A percentile compares a stretch with the other conserved stretches of the same genome.
Conservation (phyloP, 768 basidiomycete species). For the Scleroderma bovista region DNA sequence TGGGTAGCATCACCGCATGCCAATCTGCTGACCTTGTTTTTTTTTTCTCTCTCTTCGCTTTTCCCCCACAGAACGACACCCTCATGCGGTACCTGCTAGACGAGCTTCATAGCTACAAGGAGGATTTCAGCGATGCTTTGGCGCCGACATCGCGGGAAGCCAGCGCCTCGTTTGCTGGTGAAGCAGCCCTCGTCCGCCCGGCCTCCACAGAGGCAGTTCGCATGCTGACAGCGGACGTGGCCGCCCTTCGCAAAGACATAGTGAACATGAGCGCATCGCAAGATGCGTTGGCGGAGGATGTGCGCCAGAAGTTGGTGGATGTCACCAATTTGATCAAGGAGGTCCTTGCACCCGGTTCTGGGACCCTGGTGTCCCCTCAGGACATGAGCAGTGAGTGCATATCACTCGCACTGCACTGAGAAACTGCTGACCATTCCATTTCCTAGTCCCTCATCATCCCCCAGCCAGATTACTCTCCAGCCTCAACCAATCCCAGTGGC, state of each 20-base stretch:
- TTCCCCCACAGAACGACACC: neutral
- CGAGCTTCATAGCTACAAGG: constrained; percentile 21
- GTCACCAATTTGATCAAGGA: neutral
- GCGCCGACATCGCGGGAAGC: neutral
- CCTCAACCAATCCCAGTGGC: no score
- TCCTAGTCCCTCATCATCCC: no score
- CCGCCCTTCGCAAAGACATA: neutral
- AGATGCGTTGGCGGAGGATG: neutral
- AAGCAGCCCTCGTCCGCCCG: neutral
- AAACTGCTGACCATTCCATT: no score
- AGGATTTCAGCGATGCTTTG: constrained; percentile 16
- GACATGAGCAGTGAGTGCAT: neutral
- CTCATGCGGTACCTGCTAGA: constrained; percentile 22
- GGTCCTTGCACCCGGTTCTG: neutral
- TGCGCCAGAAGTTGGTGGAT: neutral
- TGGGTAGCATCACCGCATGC: neutral
- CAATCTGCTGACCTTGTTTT: neutral
- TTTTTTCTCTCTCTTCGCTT: neutral
- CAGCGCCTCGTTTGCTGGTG: neutral
- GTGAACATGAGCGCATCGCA: neutral
- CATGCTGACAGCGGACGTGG: neutral
- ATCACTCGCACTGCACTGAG: no score
- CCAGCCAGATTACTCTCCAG: no score
- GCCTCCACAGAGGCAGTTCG: neutral
- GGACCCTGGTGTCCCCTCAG: neutral